Evolutionary conservation across 768 basidiomycete genomes (phyloP).

Genomic region (Boletellus sp.): DNA sequence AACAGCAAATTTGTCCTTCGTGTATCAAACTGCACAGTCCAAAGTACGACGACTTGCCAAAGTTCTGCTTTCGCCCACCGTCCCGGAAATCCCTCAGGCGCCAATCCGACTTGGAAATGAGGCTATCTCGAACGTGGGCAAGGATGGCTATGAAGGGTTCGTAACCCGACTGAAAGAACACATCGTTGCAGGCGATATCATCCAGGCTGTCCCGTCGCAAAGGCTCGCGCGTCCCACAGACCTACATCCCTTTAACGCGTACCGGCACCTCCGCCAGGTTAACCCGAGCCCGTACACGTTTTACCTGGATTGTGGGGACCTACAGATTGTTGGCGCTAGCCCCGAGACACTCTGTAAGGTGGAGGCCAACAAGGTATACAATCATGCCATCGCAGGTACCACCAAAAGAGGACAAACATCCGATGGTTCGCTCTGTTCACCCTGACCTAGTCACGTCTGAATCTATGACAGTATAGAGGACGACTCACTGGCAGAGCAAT

Average conservation of each 20-base stretch:
- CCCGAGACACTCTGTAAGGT: constrained; percentile 98
- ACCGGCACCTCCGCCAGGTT: constrained; percentile 86
- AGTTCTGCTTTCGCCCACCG: constrained; percentile 47
- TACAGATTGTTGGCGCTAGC: constrained; percentile 96
- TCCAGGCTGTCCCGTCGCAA: constrained; percentile 97
- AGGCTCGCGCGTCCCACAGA: constrained; percentile 79
- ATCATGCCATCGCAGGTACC: constrained; percentile 98
- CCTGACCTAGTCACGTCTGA: constrained; percentile 2
- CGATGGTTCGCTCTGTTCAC: constrained; percentile 58
- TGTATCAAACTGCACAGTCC: constrained; percentile 83
- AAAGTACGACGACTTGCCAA: constrained; percentile 83
- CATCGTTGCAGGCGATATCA: constrained; percentile 95
- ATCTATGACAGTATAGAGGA: constrained; percentile 67
- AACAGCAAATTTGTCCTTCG: constrained; percentile 66
- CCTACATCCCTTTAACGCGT: constrained; percentile 96
- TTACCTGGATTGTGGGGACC: constrained; percentile 88
- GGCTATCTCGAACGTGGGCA: constrained; percentile 87
- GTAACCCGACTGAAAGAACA: constrained; percentile 92
- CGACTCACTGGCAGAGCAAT: constrained; percentile 63
- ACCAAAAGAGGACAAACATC: constrained; percentile 79
- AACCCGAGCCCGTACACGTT: constrained; percentile 99
- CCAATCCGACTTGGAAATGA: constrained; percentile 62
- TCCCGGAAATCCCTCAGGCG: constrained; percentile 65
- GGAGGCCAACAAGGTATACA: constrained; percentile 85
- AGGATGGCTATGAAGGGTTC: constrained; percentile 85